phyloP scores from a whole-genome alignment of 2,329 filamentous ascomycete genomes.

The Sclerotinia minor region DNA sequence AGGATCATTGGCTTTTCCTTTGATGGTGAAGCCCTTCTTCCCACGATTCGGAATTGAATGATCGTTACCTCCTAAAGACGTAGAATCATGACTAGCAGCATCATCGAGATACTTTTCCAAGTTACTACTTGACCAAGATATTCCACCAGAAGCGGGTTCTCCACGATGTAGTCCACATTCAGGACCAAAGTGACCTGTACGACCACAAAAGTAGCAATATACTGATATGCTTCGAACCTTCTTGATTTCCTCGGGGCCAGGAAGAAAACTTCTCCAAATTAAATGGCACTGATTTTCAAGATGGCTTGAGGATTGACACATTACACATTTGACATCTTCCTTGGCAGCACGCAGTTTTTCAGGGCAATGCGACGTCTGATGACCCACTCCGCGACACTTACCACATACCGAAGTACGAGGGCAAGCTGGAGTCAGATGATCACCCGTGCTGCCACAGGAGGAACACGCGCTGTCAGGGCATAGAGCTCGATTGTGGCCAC shows the following conservation, averaged over 20 bases:
- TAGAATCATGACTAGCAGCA: conserved; percentile 41
- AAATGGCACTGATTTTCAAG: conserved; percentile 59
- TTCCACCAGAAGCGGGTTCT: conserved; percentile 40
- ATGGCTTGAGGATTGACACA: conserved; percentile 59
- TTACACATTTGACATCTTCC: conserved; percentile 59
- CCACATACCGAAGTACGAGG: conserved; percentile 52
- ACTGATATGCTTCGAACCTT: conserved; percentile 53
- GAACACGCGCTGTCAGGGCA: conserved; percentile 53
- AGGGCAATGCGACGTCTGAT: conserved; percentile 52
- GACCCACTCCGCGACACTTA: conserved; percentile 65
- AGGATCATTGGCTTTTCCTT: conserved; percentile 39
- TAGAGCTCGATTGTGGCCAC: conserved; percentile 48
- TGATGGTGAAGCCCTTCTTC: conserved; percentile 37
- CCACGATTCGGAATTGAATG: conserved; percentile 33
- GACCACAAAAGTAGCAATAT: conserved; percentile 59
- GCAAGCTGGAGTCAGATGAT: conserved; percentile 54
- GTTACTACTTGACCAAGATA: conserved; percentile 56
- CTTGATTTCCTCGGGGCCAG: conserved; percentile 45
- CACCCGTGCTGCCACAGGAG: conserved; percentile 47
- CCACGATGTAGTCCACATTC: conserved; percentile 49
- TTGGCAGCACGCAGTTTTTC: conserved; percentile 56
- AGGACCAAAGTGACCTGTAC: conserved; percentile 55
- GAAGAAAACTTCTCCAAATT: conserved; percentile 59
- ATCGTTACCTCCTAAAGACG: conserved; percentile 36
- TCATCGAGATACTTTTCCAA: conserved; percentile 52